A percentile compares a stretch with the other conserved stretches of the same genome.
phyloP scores from a whole-genome alignment of 2,329 filamentous ascomycete genomes.

The Huntiella moniliformis region DNA sequence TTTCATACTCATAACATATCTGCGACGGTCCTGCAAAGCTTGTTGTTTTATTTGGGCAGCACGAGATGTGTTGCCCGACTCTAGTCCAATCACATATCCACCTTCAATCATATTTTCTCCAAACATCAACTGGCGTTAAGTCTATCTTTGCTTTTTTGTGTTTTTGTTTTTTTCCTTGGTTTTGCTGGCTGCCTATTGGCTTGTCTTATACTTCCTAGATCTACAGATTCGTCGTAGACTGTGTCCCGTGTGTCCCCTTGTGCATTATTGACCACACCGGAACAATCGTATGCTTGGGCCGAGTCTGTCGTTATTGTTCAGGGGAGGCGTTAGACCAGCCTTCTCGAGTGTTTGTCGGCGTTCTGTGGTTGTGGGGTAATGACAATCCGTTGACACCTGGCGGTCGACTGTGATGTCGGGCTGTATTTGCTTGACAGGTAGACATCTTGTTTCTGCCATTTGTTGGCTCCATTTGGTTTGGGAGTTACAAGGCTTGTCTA shows the following conservation, averaged over 20 bases:
- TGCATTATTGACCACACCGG: not conserved
- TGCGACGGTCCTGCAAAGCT: not conserved
- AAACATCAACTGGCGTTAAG: slow-evolving; percentile 2
- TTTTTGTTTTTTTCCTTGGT: slow-evolving; percentile 11
- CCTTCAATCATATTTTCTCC: slow-evolving; percentile 3
- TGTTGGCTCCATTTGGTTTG: too few relatives aligned
- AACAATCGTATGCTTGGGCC: not conserved
- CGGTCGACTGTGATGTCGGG: too few relatives aligned
- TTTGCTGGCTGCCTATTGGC: not conserved
- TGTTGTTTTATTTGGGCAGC: too few relatives aligned
- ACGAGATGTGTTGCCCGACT: not conserved
- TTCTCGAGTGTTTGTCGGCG: too few relatives aligned
- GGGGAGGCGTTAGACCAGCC: too few relatives aligned
- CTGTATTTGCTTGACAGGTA: too few relatives aligned
- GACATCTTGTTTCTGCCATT: too few relatives aligned
- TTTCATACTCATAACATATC: slow-evolving; percentile 14
- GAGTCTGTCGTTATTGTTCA: not conserved
- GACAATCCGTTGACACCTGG: too few relatives aligned
- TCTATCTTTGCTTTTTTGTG: slow-evolving; percentile 12
- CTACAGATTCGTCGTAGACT: not conserved
- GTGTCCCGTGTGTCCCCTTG: not conserved
- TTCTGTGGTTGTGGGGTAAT: too few relatives aligned
- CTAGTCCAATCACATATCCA: not conserved
- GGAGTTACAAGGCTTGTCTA: too few relatives aligned
- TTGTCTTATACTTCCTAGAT: not conserved